phyloP scores from a whole-genome alignment of 805 yeast genomes.

The Candida vartiovaarae region DNA sequence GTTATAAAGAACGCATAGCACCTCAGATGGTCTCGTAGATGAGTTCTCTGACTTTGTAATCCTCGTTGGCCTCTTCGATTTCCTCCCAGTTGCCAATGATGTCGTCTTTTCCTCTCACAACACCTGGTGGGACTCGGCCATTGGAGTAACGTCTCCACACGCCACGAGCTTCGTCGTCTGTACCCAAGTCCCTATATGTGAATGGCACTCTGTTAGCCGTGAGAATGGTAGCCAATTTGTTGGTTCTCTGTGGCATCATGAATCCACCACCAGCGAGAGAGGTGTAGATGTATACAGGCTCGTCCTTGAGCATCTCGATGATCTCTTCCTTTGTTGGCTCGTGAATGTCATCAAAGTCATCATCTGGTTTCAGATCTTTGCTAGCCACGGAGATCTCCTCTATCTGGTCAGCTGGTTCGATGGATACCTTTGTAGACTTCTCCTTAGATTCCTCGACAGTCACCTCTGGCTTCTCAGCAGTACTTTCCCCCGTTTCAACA shows the following conservation, averaged over 20 bases:
- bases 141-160: constrained; percentile 72
- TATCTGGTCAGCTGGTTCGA: no score
- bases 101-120: constrained; percentile 77
- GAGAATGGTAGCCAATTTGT: constrained; percentile 65
- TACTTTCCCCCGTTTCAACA: neutral
- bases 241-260: constrained; percentile 72
- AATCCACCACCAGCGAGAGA: constrained; percentile 83
- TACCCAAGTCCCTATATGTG: constrained; percentile 72
- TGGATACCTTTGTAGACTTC: neutral
- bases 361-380: neutral
- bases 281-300: constrained; percentile 72
- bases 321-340: constrained; percentile 25
- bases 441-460: neutral
- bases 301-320: constrained; percentile 25
- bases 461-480: neutral
- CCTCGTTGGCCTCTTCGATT: constrained; percentile 82
- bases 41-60: constrained; percentile 54
- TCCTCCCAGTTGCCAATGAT: constrained; percentile 82
- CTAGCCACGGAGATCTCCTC: no score
- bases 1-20: no score
- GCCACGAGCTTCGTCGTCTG: constrained; percentile 78
- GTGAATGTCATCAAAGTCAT: constrained; percentile 11
- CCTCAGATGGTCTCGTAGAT: constrained; percentile 54
- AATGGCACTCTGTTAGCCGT: constrained; percentile 66
- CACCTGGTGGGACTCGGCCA: constrained; percentile 77